Evolutionary conservation across 257 asterid genomes (phyloP).

Genomic region (Coffea canephora): DNA sequence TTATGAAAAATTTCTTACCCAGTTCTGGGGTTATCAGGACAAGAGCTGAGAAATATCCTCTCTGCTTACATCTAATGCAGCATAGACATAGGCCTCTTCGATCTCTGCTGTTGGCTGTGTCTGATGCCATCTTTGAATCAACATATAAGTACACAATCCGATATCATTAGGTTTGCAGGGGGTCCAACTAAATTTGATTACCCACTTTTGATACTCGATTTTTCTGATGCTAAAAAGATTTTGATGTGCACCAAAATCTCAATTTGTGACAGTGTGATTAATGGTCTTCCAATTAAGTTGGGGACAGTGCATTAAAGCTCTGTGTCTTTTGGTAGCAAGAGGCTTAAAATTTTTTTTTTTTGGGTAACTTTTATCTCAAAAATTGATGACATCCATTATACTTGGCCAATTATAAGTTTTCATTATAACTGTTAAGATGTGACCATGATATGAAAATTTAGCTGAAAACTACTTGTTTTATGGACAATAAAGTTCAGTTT

Average conservation of each 20-base stretch:
- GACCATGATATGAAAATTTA: not conserved
- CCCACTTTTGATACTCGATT: not conserved
- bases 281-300: not conserved
- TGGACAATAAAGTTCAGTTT: not conserved
- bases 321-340: too few relatives aligned
- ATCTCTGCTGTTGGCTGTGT: not conserved
- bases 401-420: not conserved
- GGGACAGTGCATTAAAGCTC: not conserved
- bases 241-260: not conserved
- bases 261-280: not conserved
- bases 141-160: not conserved
- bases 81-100: not conserved
- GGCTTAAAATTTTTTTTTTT: too few relatives aligned
- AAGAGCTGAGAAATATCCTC: not conserved
- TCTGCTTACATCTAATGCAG: not conserved
- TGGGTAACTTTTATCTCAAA: not conserved
- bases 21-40: not conserved
- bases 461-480: not conserved
- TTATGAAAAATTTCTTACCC: not conserved
- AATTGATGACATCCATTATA: too few relatives aligned
- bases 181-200: not conserved
- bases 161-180: not conserved
- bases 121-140: constrained; percentile 5
- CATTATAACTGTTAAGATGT: not conserved
- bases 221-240: not conserved